These are phyloP conservation scores for Periglandula ipomoeae DNA, from an alignment of 2,329 filamentous ascomycete species.

Conservation along the genomic window DNA sequence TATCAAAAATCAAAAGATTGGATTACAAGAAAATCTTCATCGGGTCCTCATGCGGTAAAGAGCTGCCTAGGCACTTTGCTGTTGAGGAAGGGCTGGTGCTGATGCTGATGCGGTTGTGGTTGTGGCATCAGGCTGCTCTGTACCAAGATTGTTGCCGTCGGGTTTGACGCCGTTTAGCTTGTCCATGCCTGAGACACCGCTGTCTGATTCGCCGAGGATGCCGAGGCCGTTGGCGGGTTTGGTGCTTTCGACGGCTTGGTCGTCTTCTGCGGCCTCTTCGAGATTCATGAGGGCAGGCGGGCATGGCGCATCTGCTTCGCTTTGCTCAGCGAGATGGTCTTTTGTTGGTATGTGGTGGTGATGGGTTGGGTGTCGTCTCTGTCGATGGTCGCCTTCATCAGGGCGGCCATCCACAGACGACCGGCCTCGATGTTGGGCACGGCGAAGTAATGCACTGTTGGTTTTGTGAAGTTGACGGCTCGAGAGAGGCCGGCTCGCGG, in stretches of 20 bases:
- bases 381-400: conserved; percentile 99
- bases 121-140: conserved; percentile 9
- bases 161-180: conserved; percentile 25
- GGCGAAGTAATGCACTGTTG: conserved; percentile 94
- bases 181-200: conserved; percentile 33
- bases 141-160: conserved; percentile 16
- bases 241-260: conserved; percentile 10
- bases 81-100: conserved; percentile 14
- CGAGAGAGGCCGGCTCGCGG: conserved; percentile 79
- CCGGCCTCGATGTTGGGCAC: conserved; percentile 84
- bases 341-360: conserved; percentile 90
- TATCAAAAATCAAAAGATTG: not conserved
- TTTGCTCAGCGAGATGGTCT: conserved; percentile 88
- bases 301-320: conserved; percentile 78
- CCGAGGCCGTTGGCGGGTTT: conserved; percentile 29
- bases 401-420: conserved; percentile 91
- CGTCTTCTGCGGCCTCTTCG: conserved; percentile 31
- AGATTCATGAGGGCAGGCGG: conserved; percentile 80
- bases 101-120: conserved; percentile 12
- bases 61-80: conserved; percentile 23
- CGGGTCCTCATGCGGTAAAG: conserved; percentile 8
- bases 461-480: conserved; percentile 95
- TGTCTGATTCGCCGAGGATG: conserved; percentile 34
- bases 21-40: not conserved
- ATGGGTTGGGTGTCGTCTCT: conserved; percentile 72